These are phyloP conservation scores for Plasmodium berghei DNA, from an alignment of 169 alveolate species.

Conservation along the genomic window DNA sequence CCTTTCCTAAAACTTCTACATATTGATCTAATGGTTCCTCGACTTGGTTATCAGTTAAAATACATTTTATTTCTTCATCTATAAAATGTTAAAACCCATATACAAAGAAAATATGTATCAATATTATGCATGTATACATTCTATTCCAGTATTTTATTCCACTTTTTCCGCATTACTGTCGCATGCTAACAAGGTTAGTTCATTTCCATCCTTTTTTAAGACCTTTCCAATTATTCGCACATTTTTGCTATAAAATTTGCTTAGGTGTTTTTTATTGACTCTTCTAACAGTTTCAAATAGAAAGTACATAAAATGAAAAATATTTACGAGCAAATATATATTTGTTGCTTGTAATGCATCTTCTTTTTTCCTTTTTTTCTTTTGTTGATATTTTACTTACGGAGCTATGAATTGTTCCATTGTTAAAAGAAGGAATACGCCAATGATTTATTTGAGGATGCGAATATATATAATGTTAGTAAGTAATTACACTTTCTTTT, in stretches of 20 bases:
- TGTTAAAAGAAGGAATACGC: background rate
- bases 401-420: slow-evolving; percentile 76
- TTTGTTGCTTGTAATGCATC: background rate
- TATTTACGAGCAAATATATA: slow-evolving; percentile 4
- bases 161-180: slow-evolving; percentile 43
- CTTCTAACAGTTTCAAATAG: slow-evolving; percentile 31
- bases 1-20: slow-evolving; percentile 77
- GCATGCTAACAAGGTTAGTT: slow-evolving; percentile 35
- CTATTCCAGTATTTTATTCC: background rate
- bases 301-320: background rate
- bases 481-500: too few species aligned
- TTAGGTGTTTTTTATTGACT: slow-evolving; percentile 58
- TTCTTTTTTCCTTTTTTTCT: slow-evolving; percentile 5
- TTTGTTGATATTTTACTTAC: slow-evolving; percentile 28
- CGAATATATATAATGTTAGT: too few species aligned
- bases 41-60: slow-evolving; percentile 42
- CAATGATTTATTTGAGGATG: background rate
- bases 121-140: background rate
- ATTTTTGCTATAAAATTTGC: slow-evolving; percentile 67
- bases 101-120: background rate
- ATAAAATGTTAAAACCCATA: background rate
- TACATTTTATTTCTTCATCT: slow-evolving; percentile 71
- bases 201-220: slow-evolving; percentile 63
- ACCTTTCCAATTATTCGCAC: slow-evolving; percentile 72
- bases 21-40: slow-evolving; percentile 52